These are phyloP conservation scores for Brasilioporus rufonigricans DNA, from an alignment of 768 basidiomycete genomes.

Conservation along the genomic window DNA sequence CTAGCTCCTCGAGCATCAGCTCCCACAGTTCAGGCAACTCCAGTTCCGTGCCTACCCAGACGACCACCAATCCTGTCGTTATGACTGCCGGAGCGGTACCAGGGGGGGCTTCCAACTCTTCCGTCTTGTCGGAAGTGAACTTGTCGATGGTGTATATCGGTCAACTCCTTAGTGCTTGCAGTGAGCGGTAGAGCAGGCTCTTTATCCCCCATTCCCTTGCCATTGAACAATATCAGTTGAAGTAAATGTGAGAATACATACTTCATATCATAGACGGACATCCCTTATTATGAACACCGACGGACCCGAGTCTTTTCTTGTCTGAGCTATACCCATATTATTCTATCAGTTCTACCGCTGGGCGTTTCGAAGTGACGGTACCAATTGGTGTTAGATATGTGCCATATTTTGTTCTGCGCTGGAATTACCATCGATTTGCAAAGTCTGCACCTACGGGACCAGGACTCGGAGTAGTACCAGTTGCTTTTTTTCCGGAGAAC, in stretches of 20 bases:
- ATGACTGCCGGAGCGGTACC: constrained; percentile 14
- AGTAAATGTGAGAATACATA: constrained; percentile 17
- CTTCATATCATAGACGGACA: constrained; percentile 21
- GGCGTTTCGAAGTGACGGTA: constrained; percentile 5
- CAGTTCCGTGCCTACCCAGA: constrained; percentile 20
- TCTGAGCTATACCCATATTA: constrained; percentile 28
- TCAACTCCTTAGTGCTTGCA: constrained; percentile 15
- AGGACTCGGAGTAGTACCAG: neutral
- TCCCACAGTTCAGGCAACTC: constrained; percentile 19
- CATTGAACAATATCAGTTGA: neutral
- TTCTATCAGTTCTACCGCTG: constrained; percentile 11
- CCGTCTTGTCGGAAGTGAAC: constrained; percentile 16
- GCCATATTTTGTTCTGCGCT: constrained; percentile 9
- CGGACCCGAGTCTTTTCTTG: constrained; percentile 18
- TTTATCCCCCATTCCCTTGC: constrained; percentile 3
- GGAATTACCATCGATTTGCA: neutral
- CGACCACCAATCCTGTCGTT: constrained; percentile 13
- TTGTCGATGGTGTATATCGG: constrained; percentile 19
- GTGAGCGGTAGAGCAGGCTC: constrained; percentile 7
- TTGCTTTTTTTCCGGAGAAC: neutral
- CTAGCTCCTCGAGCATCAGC: constrained; percentile 14
- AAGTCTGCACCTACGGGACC: neutral
- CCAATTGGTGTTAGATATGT: constrained; percentile 16
- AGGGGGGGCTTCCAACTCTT: neutral
- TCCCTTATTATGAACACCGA: constrained; percentile 13